Percentiles rank a stretch among this genome's conserved stretches.
Evolutionary conservation across 2,329 filamentous ascomycete species (phyloP).

Genomic region (Coniochaeta hoffmannii): DNA sequence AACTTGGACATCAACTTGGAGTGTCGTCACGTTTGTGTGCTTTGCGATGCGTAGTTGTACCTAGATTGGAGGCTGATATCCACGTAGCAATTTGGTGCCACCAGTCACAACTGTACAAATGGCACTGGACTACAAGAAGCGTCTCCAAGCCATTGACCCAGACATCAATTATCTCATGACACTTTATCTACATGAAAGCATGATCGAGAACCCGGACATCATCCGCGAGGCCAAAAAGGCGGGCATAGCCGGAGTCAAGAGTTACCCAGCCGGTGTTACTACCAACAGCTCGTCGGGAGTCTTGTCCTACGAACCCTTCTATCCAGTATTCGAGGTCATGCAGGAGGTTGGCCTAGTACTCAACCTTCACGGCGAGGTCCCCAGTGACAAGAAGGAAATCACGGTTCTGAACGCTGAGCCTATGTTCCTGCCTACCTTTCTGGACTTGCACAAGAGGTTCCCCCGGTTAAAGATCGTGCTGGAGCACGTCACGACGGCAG

Average conservation of each 20-base stretch:
- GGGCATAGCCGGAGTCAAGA: conserved; percentile 66
- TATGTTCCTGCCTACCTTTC: conserved; percentile 73
- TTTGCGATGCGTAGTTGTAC: neutral
- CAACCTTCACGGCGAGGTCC: conserved; percentile 91
- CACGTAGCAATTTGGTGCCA: conserved; percentile 47
- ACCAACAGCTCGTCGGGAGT: conserved; percentile 65
- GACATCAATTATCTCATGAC: conserved; percentile 68
- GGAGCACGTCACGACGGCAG: conserved; percentile 83
- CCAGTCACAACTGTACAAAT: conserved; percentile 51
- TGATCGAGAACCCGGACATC: conserved; percentile 41
- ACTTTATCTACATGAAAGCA: conserved; percentile 53
- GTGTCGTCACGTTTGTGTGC: neutral
- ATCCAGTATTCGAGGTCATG: conserved; percentile 83
- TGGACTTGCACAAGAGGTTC: conserved; percentile 65
- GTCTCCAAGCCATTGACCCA: conserved; percentile 52
- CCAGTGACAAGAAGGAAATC: conserved; percentile 18
- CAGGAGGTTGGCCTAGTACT: conserved; percentile 61
- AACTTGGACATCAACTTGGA: no score
- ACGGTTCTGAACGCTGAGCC: conserved; percentile 63
- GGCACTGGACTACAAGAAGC: conserved; percentile 59
- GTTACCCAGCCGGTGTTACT: conserved; percentile 56
- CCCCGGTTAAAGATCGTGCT: conserved; percentile 64
- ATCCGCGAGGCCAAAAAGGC: conserved; percentile 67
- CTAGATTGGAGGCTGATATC: neutral
- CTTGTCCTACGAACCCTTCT: conserved; percentile 61